Evolutionary conservation across 164 flowering plant species (phyloP).

Genomic region (Aristolochia contorta): DNA sequence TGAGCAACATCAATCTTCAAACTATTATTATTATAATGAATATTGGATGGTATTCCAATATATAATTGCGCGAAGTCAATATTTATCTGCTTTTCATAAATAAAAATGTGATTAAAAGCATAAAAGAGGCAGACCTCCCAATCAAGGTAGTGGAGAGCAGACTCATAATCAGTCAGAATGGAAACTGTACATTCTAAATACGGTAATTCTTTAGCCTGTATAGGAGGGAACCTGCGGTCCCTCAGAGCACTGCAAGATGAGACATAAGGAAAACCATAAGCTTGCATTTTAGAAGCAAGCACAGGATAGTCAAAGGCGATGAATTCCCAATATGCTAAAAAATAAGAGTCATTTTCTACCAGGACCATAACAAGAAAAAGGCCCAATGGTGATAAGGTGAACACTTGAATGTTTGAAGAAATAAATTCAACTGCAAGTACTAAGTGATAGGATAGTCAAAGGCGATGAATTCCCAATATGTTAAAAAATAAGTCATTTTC

Average conservation of each 20-base stretch:
- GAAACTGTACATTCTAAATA: constrained; percentile 90
- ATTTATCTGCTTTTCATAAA: not conserved
- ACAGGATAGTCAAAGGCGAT: constrained; percentile 2
- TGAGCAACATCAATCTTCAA: no score
- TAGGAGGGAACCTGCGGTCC: constrained; percentile 93
- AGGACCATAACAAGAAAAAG: not conserved
- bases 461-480: not conserved
- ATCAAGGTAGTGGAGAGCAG: constrained; percentile 69
- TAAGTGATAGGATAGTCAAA: constrained; percentile 3
- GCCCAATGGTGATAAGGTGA: no score
- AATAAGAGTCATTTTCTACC: not conserved
- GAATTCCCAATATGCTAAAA: not conserved
- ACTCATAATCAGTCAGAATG: constrained; percentile 77
- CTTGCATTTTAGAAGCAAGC: not conserved
- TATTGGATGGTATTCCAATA: no score
- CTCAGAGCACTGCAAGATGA: constrained; percentile 67
- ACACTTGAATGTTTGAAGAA: no score
- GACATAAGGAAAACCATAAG: constrained; percentile 6
- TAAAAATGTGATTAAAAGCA: not conserved
- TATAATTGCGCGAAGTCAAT: not conserved
- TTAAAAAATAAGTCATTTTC: not conserved
- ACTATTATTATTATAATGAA: no score
- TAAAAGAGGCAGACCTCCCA: constrained; percentile 68
- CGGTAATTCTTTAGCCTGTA: constrained; percentile 90
- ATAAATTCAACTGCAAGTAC: no score